Evolutionary conservation across 176 grass and related monocot species (phyloP), one percentile per base, ranked within the genome.

Genomic region (Saccharum spontaneum): DNA sequence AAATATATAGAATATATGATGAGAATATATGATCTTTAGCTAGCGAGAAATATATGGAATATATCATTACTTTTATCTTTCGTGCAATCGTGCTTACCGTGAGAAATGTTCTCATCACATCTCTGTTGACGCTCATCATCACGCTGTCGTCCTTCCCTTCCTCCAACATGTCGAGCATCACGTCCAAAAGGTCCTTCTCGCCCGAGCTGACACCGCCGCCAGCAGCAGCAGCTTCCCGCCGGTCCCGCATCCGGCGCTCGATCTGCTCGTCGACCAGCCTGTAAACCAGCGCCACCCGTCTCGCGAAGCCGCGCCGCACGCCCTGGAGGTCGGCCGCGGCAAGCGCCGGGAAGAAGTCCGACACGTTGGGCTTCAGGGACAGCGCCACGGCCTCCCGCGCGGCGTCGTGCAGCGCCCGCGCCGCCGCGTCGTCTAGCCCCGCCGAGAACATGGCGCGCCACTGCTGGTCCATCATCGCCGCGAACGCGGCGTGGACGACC

Each of bases 371-470:
- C 48, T 34, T 13, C 17, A 76, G 46, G 17, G 48, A 54, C 48
- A 76, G 46, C 48, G 48, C 48, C 73, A 76, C 48, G 48, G 30
- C 48, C 48, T 55, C 73, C 28, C 48, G 26, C 17, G 46, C 17
- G 46, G 48, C 48, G 8, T 17, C 48, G 16, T 55, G 48, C 30
- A 55, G 73, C 15, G 3, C 45, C 14, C 1, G 15, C 26, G 46
- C 28, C 73, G 71, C 24, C 15, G 8, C 46, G 16, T 3, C 73
- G 28, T 54, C 73, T 2, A 76, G 73, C 17, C 48, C 73, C 18
- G 6, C 18, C 2, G 91, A 88, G 91, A 93, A 90, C 77, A 90
- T 81, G 37, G 65, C 86, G 63, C 64, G 62, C 61, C 88, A 90
- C 31, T 63, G 59, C 44, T 88, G 40, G 37, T 79, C 83, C 80